phyloP scores from a whole-genome alignment of 2,329 filamentous ascomycete genomes.

The Juglanconis oblonga region DNA sequence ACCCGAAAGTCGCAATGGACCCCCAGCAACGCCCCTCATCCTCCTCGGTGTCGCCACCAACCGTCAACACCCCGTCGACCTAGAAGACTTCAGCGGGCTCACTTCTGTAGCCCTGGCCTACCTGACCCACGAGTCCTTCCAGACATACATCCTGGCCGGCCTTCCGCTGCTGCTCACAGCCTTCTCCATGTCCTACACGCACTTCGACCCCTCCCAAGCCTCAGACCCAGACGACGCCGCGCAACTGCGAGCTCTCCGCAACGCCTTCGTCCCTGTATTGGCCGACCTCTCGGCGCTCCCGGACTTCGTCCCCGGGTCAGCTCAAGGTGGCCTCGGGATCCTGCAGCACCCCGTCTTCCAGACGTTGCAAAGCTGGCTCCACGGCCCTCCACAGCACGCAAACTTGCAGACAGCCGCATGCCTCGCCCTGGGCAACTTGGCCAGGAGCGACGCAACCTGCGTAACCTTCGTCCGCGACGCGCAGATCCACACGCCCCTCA shows the following conservation, averaged over 20 bases:
- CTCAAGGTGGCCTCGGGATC: conserved; percentile 1
- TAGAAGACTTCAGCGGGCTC: conserved; percentile 53
- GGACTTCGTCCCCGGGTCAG: conserved; percentile 29
- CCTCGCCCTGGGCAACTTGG: conserved; percentile 59
- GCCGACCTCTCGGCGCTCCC: conserved; percentile 47
- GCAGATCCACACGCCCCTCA: conserved; percentile 42
- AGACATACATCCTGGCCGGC: conserved; percentile 43
- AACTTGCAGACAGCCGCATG: conserved; percentile 57
- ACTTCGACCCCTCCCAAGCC: conserved; percentile 35
- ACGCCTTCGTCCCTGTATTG: conserved; percentile 47
- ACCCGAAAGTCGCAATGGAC: conserved; percentile 41
- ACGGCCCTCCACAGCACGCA: conserved; percentile 29
- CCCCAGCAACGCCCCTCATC: conserved; percentile 43
- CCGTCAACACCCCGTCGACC: conserved; percentile 39
- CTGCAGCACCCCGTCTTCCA: conserved; percentile 29
- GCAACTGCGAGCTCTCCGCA: conserved; percentile 47
- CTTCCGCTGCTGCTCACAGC: conserved; percentile 44
- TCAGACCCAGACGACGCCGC: conserved; percentile 43
- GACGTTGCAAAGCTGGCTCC: conserved; percentile 41
- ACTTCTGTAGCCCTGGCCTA: conserved; percentile 53
- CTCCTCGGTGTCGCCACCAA: conserved; percentile 49
- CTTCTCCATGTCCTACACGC: conserved; percentile 46
- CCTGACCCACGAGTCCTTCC: conserved; percentile 51
- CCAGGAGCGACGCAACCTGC: conserved; percentile 55
- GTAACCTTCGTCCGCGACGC: conserved; percentile 45